Evolutionary conservation across 2,329 filamentous ascomycete genomes (phyloP), one percentile per base, ranked within the genome.

Genomic region (Neocatenulostroma microsporum): DNA sequence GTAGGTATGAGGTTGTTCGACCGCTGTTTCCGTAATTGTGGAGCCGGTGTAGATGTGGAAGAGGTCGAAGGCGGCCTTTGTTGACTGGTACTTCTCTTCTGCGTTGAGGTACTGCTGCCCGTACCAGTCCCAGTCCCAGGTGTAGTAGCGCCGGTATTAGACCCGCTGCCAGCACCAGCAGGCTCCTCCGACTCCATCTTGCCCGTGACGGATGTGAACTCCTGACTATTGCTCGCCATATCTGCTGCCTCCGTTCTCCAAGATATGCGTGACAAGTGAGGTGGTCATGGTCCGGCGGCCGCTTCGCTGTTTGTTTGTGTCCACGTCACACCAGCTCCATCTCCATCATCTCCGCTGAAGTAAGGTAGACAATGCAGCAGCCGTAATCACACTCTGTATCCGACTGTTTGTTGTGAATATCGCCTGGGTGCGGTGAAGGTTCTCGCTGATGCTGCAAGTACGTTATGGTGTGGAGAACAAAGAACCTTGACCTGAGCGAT

Each of bases 161-260:
- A 24, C n/a, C 12, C 17, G 18, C 5, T 38, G 30, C 14, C 35
- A 13, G 17, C 27, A 10, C 9, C 31, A 17, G 53, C 42, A 11
- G 58, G 59, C 48, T 62, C 60, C 38, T 51, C 54, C 36, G 54
- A 56, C 51, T 62, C 50, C 25, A 38, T 39, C 29, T 48, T 47
- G 42, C 57, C 60, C 29, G 55, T 56, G 32, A 60, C 46, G 45
- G 55, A 57, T 39, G 52, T 51, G 42, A 57, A 61, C 47, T 25
- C 31, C 26, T 24, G 17, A 36, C 23, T 37, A 28, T 38, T 39
- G 21, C 13, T 36, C 19, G 36, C 32, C 39, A 44, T 31, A 29
- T 13, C 30, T 18, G 28, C 30, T 32, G 32, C 31, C 24, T 18
- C 24, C 26, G n/a, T n/a, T n/a, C n/a, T 17, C 21, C n/a, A n/a